Evolutionary conservation across 306 rosid genomes (phyloP), one percentile per base, ranked within the genome.

Genomic region (Dalbergia cochinchinensis): DNA sequence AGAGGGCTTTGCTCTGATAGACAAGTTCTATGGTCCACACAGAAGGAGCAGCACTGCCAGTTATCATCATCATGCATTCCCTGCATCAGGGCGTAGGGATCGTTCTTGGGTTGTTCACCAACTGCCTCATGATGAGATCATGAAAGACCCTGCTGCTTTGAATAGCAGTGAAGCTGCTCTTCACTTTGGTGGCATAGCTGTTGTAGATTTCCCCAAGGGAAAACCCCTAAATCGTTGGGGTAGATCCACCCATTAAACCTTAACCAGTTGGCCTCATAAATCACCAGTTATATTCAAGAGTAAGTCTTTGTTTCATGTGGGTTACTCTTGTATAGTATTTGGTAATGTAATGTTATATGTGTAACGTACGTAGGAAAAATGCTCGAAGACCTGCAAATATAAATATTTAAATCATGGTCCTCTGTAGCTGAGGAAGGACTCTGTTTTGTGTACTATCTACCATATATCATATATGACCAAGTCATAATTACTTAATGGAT

Each of bases 191-290:
- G 63, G 72, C 7, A 42, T 59, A 7, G 35, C 74, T 0, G 58
- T 5, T 54, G 70, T 15, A 8, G 58, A 54, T 65, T 45, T 57
- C 39, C 55, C 79, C 11, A 76, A 69, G 81, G 77, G 60, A 19
- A 82, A 82, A 53, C n/a, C 81, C 67, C 78, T 50, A 6, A 68
- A 22, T 69, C 81, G 81, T 69, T 82, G 85, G 85, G 81, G 85
- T 68, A 76, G 81, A 31, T 22, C 26, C 26, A 22, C 66, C 61
- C n/a, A 3, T 60, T 19, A 75, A 75, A 51, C 22, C 22, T 48
- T 82, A 82, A 75, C 13, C 47, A 47, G 8, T 10, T 44, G 1
- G 48, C 11, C 9, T 35, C 39, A 35, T 4, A 35, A 4, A 6
- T 35, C 8, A 44, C 8, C 4, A 13, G 15, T 47, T 47, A 10